phyloP scores from a whole-genome alignment of 345 rosid species.

The Eucalyptus cladocalyx region DNA sequence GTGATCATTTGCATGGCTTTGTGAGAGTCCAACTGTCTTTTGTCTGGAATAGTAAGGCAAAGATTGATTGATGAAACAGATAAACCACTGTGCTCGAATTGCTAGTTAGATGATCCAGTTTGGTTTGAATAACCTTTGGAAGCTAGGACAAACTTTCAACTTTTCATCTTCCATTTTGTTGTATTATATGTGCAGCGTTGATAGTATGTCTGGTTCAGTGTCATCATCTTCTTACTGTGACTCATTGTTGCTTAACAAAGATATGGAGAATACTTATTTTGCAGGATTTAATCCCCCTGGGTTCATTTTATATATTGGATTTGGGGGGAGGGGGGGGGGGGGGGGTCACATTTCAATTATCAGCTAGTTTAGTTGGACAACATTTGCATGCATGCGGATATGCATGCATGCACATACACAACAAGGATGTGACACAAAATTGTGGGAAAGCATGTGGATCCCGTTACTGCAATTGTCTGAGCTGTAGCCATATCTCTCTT shows the following conservation, averaged over 20 bases:
- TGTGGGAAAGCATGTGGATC: background rate
- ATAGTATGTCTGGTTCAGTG: background rate
- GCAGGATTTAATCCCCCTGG: background rate
- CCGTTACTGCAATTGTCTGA: background rate
- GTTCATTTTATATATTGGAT: background rate
- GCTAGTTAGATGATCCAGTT: background rate
- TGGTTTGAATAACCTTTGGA: background rate
- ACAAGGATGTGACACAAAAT: background rate
- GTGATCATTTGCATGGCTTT: background rate
- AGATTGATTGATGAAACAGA: background rate
- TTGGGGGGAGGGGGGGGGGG: background rate
- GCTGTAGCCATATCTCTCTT: background rate
- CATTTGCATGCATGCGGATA: accelerated
- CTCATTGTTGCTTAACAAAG: background rate
- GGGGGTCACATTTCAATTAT: background rate
- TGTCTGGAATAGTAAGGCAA: background rate
- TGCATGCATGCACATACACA: background rate
- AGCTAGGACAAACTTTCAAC: background rate
- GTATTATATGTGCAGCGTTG: background rate
- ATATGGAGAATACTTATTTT: background rate
- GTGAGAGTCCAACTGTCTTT: background rate
- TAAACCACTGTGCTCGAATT: background rate
- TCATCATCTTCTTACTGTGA: background rate
- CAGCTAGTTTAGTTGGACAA: background rate
- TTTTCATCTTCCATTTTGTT: background rate